Conservation (phyloP, 1,139 yeast genomes). For the Blastobotrys aristatus region DNA sequence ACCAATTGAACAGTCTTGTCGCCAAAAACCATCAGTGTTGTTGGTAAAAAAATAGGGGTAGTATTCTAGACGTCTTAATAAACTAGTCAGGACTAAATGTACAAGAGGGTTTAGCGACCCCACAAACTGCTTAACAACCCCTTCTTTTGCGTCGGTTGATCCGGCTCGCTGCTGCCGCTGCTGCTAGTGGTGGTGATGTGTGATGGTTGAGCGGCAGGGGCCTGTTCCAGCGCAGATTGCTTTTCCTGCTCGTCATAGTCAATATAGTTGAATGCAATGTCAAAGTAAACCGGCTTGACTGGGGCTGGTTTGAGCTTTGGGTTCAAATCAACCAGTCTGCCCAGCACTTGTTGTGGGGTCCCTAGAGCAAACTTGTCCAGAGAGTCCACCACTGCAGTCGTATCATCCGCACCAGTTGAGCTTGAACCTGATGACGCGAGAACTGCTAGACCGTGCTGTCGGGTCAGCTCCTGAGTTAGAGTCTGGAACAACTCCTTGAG, state of each 20-base stretch:
- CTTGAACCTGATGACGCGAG: slow-evolving; percentile 28
- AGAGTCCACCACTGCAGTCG: slow-evolving; percentile 43
- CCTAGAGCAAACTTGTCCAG: slow-evolving; percentile 41
- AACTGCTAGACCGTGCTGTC: slow-evolving; percentile 50
- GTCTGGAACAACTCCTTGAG: slow-evolving; percentile 33
- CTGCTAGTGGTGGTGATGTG: not conserved
- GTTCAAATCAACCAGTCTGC: slow-evolving; percentile 46
- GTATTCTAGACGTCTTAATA: too few species aligned
- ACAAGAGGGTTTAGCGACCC: too few species aligned
- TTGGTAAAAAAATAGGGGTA: too few species aligned
- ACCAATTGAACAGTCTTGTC: too few species aligned
- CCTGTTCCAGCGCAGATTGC: not conserved
- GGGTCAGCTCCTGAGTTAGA: slow-evolving; percentile 35
- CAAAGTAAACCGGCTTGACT: slow-evolving; percentile 85
- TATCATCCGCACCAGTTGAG: not conserved
- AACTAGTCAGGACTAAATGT: too few species aligned
- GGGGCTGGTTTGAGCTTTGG: slow-evolving; percentile 51
- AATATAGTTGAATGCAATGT: slow-evolving; percentile 79
- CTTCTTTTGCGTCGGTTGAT: slow-evolving; percentile 4
- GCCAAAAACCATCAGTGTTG: too few species aligned
- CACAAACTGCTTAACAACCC: slow-evolving; percentile 16
- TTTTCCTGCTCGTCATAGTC: slow-evolving; percentile 38
- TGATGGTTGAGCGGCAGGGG: too few species aligned
- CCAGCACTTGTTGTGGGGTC: slow-evolving; percentile 37
- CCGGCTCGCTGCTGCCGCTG: not conserved